Evolutionary conservation across 2,329 filamentous ascomycete species (phyloP).

Genomic region (Claviceps africana): DNA sequence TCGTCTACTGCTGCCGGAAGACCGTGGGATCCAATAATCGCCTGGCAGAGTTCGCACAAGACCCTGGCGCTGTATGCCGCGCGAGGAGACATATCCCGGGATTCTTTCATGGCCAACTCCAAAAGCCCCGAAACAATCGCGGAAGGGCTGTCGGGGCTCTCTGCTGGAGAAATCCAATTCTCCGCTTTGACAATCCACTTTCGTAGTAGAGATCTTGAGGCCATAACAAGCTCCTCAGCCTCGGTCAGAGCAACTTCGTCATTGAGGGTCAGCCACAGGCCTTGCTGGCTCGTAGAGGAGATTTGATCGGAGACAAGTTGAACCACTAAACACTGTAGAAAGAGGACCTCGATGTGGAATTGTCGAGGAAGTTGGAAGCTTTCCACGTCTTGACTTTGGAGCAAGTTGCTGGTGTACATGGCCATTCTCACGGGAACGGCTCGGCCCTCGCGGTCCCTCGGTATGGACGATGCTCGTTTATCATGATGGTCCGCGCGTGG

Average conservation of each 20-base stretch:
- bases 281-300: constrained; percentile 27
- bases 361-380: constrained; percentile 25
- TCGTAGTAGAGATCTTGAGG: constrained; percentile 25
- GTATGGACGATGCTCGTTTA: constrained; percentile 11
- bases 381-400: constrained; percentile 33
- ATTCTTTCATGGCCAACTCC: constrained; percentile 28
- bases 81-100: constrained; percentile 26
- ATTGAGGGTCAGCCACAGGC: constrained; percentile 31
- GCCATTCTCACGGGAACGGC: constrained; percentile 65
- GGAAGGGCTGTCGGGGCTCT: constrained; percentile 18
- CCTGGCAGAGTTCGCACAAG: constrained; percentile 35
- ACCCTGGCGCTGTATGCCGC: constrained; percentile 40
- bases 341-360: constrained; percentile 35
- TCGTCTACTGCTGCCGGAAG: constrained; percentile 31
- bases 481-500: constrained; percentile 7
- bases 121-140: constrained; percentile 28
- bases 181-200: constrained; percentile 18
- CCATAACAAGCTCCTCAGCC: constrained; percentile 29
- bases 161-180: constrained; percentile 23
- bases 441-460: constrained; percentile 53
- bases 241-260: constrained; percentile 22
- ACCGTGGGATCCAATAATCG: constrained; percentile 32
- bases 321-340: constrained; percentile 34
- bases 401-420: constrained; percentile 49
- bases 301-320: constrained; percentile 42